These are phyloP conservation scores for Penicillium aurantiogriseum DNA, from an alignment of 2,329 filamentous ascomycete species.

Conservation along the genomic window DNA sequence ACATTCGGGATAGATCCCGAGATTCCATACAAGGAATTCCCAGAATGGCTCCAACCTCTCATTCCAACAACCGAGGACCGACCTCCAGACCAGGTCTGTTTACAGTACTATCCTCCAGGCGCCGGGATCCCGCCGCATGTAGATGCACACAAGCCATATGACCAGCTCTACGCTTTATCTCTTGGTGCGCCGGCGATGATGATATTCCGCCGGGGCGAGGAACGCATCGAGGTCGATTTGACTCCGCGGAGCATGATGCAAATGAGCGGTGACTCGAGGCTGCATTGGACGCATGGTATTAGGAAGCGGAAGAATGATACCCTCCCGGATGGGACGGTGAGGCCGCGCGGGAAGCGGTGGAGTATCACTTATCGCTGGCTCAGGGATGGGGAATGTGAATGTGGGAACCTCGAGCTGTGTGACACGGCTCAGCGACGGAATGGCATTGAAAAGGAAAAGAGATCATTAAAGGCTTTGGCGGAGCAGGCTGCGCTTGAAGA, in stretches of 20 bases:
- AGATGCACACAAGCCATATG: slow-evolving; percentile 54
- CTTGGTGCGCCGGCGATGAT: slow-evolving; percentile 35
- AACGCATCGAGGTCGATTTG: slow-evolving; percentile 49
- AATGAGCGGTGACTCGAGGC: slow-evolving; percentile 51
- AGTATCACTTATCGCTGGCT: slow-evolving; percentile 58
- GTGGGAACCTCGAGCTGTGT: slow-evolving; percentile 51
- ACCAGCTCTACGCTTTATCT: slow-evolving; percentile 37
- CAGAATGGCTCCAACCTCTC: slow-evolving; percentile 52
- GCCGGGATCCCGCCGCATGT: slow-evolving; percentile 61
- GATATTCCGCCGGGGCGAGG: slow-evolving; percentile 31
- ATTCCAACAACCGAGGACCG: slow-evolving; percentile 47
- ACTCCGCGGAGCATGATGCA: slow-evolving; percentile 52
- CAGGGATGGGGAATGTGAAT: slow-evolving; percentile 50
- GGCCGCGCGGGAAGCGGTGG: slow-evolving; percentile 50
- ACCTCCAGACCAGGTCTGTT: slow-evolving; percentile 57
- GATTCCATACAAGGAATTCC: slow-evolving; percentile 52
- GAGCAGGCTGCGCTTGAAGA: slow-evolving; percentile 7
- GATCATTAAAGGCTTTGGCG: slow-evolving; percentile 24
- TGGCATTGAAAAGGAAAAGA: slow-evolving; percentile 52
- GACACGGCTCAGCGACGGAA: slow-evolving; percentile 51
- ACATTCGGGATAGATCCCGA: slow-evolving; percentile 56
- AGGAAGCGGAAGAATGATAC: slow-evolving; percentile 54
- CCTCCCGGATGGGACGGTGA: slow-evolving; percentile 47
- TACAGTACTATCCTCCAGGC: slow-evolving; percentile 61
- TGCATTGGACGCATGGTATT: slow-evolving; percentile 59